Evolutionary conservation across 2,329 filamentous ascomycete genomes (phyloP).

Genomic region (Juglanconis sp.): DNA sequence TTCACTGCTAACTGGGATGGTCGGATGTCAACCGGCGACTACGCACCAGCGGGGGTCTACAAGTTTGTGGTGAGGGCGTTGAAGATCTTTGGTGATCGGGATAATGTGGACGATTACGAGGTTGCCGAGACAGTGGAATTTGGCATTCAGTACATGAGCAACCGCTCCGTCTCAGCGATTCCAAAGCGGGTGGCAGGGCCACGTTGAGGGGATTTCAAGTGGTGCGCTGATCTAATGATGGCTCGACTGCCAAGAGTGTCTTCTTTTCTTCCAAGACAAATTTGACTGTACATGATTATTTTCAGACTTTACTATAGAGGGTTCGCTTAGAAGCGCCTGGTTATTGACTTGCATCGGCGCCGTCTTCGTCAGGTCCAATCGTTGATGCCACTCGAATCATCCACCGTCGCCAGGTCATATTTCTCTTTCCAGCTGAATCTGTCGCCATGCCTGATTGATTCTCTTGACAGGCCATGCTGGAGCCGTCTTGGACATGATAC

Average conservation of each 20-base stretch:
- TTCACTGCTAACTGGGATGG: slow-evolving; percentile 41
- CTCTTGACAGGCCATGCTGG: neutral
- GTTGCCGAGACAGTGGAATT: slow-evolving; percentile 39
- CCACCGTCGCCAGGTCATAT: too few species aligned
- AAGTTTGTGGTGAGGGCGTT: slow-evolving; percentile 47
- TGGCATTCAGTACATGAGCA: slow-evolving; percentile 38
- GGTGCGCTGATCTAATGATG: too few species aligned
- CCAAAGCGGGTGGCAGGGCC: neutral
- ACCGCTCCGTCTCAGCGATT: neutral
- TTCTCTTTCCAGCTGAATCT: too few species aligned
- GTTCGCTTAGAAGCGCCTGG: too few species aligned
- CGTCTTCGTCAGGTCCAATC: too few species aligned
- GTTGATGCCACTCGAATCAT: too few species aligned
- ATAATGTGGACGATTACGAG: slow-evolving; percentile 45
- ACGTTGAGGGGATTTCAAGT: neutral
- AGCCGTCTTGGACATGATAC: neutral
- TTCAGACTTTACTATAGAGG: too few species aligned
- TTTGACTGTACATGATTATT: too few species aligned
- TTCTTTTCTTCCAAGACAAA: too few species aligned
- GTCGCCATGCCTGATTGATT: neutral
- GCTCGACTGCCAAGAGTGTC: too few species aligned
- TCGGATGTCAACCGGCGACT: slow-evolving; percentile 42
- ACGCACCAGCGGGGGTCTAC: slow-evolving; percentile 48
- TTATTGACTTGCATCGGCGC: too few species aligned
- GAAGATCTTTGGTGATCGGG: slow-evolving; percentile 47